A percentile compares a stretch with the other conserved stretches of the same genome.
Conservation (phyloP, 768 basidiomycete species). For the Obba rivulosa region DNA sequence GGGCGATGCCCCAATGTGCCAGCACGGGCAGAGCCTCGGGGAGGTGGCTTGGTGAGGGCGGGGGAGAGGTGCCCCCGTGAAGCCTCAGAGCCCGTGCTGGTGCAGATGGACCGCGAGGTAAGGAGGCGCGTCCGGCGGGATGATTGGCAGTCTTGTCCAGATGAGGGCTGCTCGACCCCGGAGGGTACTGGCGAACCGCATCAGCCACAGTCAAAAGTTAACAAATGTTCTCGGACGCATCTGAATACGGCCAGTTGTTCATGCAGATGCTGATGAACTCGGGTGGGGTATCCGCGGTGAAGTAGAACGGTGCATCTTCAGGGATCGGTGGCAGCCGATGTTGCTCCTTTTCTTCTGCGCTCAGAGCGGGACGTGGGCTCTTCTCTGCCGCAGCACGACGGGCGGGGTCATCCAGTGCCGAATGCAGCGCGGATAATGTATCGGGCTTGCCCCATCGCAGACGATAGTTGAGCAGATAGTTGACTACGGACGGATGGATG, state of each 20-base stretch:
- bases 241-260: slow-evolving; percentile 89
- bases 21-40: slow-evolving; percentile 55
- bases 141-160: slow-evolving; percentile 73
- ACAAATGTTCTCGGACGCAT: slow-evolving; percentile 29
- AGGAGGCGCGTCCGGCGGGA: slow-evolving; percentile 50
- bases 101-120: slow-evolving; percentile 52
- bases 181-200: slow-evolving; percentile 46
- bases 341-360: no score
- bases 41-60: slow-evolving; percentile 56
- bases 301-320: slow-evolving; percentile 48
- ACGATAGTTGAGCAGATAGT: slow-evolving; percentile 63
- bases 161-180: slow-evolving; percentile 71
- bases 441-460: slow-evolving; percentile 76
- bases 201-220: neutral
- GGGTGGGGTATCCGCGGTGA: slow-evolving; percentile 55
- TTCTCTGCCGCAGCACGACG: no score
- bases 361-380: no score
- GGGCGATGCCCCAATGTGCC: slow-evolving; percentile 65
- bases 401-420: slow-evolving; percentile 34
- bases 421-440: slow-evolving; percentile 52
- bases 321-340: slow-evolving; percentile 26
- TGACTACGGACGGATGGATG: slow-evolving; percentile 35
- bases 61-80: slow-evolving; percentile 54
- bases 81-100: slow-evolving; percentile 79
- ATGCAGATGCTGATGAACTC: slow-evolving; percentile 63